A percentile compares a stretch with the other conserved stretches of the same genome.
Evolutionary conservation across 129 eudicot genomes (phyloP).

Genomic region (Flaveria sonorensis): DNA sequence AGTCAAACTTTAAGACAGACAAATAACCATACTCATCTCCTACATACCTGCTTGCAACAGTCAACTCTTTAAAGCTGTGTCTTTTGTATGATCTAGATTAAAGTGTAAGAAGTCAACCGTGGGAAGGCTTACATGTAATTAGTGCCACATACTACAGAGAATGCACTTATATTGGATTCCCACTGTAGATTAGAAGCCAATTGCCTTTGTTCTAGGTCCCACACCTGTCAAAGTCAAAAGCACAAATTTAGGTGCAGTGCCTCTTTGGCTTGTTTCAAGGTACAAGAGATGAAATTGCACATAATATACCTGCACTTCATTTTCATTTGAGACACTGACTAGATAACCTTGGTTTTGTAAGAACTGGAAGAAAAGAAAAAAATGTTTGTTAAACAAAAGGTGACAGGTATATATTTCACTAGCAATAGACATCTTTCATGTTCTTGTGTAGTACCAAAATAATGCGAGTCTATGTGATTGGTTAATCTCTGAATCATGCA

Average conservation of each 20-base stretch:
- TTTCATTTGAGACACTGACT: slow-evolving; percentile 75
- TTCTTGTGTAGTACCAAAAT: slow-evolving; percentile 17
- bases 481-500: not conserved
- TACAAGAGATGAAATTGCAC: slow-evolving; percentile 27
- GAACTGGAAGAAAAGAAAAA: slow-evolving; percentile 57
- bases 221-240: slow-evolving; percentile 59
- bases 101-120: slow-evolving; percentile 4
- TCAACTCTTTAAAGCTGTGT: slow-evolving; percentile 15
- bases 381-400: slow-evolving; percentile 23
- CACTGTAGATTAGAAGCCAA: slow-evolving; percentile 65
- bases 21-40: slow-evolving; percentile 90
- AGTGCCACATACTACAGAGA: slow-evolving; percentile 62
- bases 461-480: slow-evolving; percentile 19
- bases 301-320: slow-evolving; percentile 74
- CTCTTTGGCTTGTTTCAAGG: slow-evolving; percentile 8
- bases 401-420: slow-evolving; percentile 1
- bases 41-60: slow-evolving; percentile 57
- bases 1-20: slow-evolving; percentile 73
- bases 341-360: slow-evolving; percentile 83
- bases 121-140: slow-evolving; percentile 64
- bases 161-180: slow-evolving; percentile 90
- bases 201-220: slow-evolving; percentile 78
- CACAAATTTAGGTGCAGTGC: slow-evolving; percentile 16
- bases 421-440: slow-evolving; percentile 10
- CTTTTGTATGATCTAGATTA: not conserved